Conservation (phyloP, 2,329 filamentous ascomycete genomes). For the Penicillium sp. region DNA sequence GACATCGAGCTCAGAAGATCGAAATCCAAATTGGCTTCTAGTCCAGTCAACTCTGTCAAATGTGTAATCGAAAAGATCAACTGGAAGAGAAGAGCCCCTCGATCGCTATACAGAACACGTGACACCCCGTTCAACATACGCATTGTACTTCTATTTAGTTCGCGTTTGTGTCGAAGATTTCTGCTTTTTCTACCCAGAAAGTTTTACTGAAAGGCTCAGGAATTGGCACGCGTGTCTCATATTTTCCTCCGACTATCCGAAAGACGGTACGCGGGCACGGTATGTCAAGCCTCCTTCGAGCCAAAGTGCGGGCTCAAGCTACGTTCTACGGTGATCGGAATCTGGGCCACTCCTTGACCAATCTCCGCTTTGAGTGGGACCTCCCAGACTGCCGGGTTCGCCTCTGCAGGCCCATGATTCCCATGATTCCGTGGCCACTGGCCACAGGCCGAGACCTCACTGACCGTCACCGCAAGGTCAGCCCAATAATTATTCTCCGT, state of each 20-base stretch:
- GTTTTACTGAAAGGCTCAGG: not conserved
- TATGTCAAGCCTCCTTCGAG: not conserved
- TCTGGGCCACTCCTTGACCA: not conserved
- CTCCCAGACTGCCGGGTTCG: slow-evolving; percentile 9
- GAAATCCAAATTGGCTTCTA: not conserved
- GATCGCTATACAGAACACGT: not conserved
- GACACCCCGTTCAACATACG: not conserved
- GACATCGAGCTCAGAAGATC: not conserved
- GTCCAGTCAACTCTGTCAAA: not conserved
- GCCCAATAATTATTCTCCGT: not conserved
- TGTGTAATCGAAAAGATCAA: not conserved
- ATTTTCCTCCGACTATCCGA: not conserved
- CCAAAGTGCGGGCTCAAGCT: not conserved
- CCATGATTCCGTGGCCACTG: not conserved
- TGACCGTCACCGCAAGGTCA: not conserved
- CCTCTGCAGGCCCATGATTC: not conserved
- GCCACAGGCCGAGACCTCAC: too few relatives aligned
- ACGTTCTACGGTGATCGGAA: not conserved
- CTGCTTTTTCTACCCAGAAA: not conserved
- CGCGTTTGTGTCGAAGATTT: not conserved
- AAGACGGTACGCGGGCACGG: not conserved
- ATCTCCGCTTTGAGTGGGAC: slow-evolving; percentile 16
- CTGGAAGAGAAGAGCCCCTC: too few relatives aligned
- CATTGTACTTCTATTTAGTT: not conserved
- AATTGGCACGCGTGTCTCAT: not conserved